Evolutionary conservation across 805 yeast genomes (phyloP).

Genomic region (Candida fluviatilis): DNA sequence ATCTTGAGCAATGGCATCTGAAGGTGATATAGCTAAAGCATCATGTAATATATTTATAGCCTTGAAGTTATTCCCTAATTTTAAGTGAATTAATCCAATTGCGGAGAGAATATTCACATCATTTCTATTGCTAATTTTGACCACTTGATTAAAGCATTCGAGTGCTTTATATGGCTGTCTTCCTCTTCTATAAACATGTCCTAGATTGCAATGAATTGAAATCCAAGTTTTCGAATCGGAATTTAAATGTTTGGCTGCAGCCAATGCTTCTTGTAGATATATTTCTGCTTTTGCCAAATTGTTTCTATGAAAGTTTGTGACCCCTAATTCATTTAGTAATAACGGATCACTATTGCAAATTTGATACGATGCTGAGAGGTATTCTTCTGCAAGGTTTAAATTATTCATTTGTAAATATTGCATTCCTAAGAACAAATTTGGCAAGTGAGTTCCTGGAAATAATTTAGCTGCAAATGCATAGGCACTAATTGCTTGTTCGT

Average conservation of each 20-base stretch:
- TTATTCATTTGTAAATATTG: slow-evolving; percentile 89
- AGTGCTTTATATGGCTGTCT: slow-evolving; percentile 63
- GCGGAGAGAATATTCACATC: slow-evolving; percentile 72
- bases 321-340: slow-evolving; percentile 88
- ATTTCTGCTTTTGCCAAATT: slow-evolving; percentile 66
- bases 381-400: slow-evolving; percentile 79
- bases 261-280: slow-evolving; percentile 65
- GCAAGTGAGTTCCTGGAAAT: slow-evolving; percentile 87
- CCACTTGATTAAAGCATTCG: slow-evolving; percentile 70
- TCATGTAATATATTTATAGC: slow-evolving; percentile 78
- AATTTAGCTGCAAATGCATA: slow-evolving; percentile 92
- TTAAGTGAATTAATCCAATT: slow-evolving; percentile 77
- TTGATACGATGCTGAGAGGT: slow-evolving; percentile 66
- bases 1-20: slow-evolving; percentile 82
- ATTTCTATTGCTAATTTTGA: slow-evolving; percentile 65
- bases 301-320: slow-evolving; percentile 74
- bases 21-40: slow-evolving; percentile 73
- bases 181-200: slow-evolving; percentile 77
- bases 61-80: slow-evolving; percentile 54
- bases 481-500: slow-evolving; percentile 96
- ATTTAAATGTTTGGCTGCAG: slow-evolving; percentile 62
- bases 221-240: slow-evolving; percentile 82
- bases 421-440: slow-evolving; percentile 90
- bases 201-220: slow-evolving; percentile 80
- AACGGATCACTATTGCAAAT: slow-evolving; percentile 86